Evolutionary conservation across 2,329 filamentous ascomycete genomes (phyloP).

Genomic region (Metarhizium anisopliae): DNA sequence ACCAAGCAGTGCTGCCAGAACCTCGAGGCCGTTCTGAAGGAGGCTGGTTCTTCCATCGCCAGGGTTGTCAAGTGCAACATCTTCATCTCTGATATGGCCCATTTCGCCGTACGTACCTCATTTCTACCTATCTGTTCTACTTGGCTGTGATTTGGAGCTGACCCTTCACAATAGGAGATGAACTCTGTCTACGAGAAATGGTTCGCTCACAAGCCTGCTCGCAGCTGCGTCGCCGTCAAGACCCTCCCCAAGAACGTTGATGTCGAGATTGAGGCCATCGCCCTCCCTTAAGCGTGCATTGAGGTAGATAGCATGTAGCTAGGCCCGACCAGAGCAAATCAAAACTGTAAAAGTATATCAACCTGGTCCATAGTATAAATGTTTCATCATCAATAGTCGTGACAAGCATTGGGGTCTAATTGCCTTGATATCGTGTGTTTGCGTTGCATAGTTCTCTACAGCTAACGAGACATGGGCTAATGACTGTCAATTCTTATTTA

Average conservation of each 20-base stretch:
- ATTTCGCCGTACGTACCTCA: constrained; percentile 54
- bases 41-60: constrained; percentile 67
- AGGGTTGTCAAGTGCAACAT: constrained; percentile 88
- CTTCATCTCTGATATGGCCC: constrained; percentile 84
- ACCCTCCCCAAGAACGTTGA: constrained; percentile 77
- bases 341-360: not conserved
- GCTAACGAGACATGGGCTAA: not conserved
- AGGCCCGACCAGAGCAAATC: not conserved
- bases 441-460: not conserved
- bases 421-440: not conserved
- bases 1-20: constrained; percentile 61
- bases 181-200: constrained; percentile 79
- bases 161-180: constrained; percentile 46
- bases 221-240: constrained; percentile 85
- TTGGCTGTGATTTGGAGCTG: not conserved
- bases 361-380: not conserved
- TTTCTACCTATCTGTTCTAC: not conserved
- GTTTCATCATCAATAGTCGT: not conserved
- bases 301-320: not conserved
- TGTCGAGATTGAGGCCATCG: constrained; percentile 86
- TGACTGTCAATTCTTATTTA: not conserved
- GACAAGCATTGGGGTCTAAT: not conserved
- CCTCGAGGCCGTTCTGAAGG: constrained; percentile 73
- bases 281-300: constrained; percentile 42
- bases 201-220: constrained; percentile 76